phyloP scores from a whole-genome alignment of 2,329 filamentous ascomycete species.

The Talaromyces sp. region DNA sequence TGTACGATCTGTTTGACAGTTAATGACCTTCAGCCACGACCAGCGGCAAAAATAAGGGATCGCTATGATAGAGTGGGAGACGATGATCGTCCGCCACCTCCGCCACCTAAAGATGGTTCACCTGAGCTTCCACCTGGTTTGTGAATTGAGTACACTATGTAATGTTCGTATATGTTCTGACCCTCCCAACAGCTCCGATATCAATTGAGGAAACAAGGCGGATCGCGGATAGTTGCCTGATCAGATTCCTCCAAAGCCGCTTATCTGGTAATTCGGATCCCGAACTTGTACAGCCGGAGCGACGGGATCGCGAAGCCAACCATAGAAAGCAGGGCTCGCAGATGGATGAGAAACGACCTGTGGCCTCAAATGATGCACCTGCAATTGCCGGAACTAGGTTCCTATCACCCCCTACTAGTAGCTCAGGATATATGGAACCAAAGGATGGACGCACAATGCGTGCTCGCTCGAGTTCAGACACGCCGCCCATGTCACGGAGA shows the following conservation, averaged over 20 bases:
- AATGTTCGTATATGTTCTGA: background rate
- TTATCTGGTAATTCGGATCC: constrained; percentile 27
- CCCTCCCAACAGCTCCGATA: constrained; percentile 44
- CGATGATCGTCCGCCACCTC: constrained; percentile 21
- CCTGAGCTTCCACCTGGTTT: constrained; percentile 25
- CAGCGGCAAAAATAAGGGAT: constrained; percentile 19
- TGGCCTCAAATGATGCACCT: background rate
- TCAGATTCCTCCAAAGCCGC: constrained; percentile 47
- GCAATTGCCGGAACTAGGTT: constrained; percentile 1
- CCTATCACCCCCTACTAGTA: constrained; percentile 7
- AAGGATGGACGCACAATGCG: constrained; percentile 24
- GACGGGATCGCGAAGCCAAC: background rate
- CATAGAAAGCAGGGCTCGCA: background rate
- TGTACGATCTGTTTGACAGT: constrained; percentile 82
- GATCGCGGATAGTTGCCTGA: constrained; percentile 55
- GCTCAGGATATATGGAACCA: constrained; percentile 18
- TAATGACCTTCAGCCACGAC: constrained; percentile 65
- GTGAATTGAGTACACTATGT: constrained; percentile 12
- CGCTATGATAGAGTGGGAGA: constrained; percentile 19
- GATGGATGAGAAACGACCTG: background rate
- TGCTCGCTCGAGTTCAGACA: constrained; percentile 30
- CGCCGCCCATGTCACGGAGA: constrained; percentile 24
- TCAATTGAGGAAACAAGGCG: constrained; percentile 58
- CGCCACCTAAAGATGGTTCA: constrained; percentile 21
- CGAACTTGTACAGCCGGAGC: background rate